Evolutionary conservation across 257 asterid genomes (phyloP).

Genomic region (Salvia splendens): DNA sequence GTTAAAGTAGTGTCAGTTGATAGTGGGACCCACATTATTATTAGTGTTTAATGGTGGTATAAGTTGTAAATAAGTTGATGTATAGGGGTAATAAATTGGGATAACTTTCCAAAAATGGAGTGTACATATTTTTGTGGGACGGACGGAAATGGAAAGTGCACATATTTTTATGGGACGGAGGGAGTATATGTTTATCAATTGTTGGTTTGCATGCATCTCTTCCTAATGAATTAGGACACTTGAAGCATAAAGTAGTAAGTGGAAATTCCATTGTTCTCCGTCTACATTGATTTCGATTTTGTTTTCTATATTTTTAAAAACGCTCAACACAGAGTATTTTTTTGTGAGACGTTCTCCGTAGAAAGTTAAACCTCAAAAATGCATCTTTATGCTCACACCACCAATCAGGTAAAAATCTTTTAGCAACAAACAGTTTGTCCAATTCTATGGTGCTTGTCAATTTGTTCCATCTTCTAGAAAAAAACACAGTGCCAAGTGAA

Average conservation of each 20-base stretch:
- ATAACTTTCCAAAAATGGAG: too few species aligned
- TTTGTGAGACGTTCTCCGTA: not conserved
- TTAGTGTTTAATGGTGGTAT: too few species aligned
- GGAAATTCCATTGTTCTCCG: not conserved
- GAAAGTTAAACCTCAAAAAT: constrained; percentile 13
- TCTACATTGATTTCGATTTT: not conserved
- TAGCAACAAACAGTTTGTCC: constrained; percentile 2
- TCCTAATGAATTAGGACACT: constrained; percentile 7
- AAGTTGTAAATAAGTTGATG: too few species aligned
- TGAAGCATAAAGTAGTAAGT: not conserved
- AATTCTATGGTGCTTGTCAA: constrained; percentile 2
- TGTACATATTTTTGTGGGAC: too few species aligned
- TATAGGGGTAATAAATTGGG: too few species aligned
- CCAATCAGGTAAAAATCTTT: not conserved
- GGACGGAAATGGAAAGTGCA: too few species aligned
- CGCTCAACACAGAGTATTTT: too few species aligned
- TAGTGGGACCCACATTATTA: too few species aligned
- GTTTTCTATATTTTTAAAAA: not conserved
- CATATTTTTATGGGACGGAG: too few species aligned
- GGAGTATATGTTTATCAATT: constrained; percentile 13
- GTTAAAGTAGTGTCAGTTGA: too few species aligned
- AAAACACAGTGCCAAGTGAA: not conserved
- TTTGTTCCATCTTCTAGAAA: constrained; percentile 1
- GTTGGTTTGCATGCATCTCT: constrained; percentile 17
- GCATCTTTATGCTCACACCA: not conserved